phyloP scores from a whole-genome alignment of 2,329 filamentous ascomycete species.

The Calcarisporium arbuscula region DNA sequence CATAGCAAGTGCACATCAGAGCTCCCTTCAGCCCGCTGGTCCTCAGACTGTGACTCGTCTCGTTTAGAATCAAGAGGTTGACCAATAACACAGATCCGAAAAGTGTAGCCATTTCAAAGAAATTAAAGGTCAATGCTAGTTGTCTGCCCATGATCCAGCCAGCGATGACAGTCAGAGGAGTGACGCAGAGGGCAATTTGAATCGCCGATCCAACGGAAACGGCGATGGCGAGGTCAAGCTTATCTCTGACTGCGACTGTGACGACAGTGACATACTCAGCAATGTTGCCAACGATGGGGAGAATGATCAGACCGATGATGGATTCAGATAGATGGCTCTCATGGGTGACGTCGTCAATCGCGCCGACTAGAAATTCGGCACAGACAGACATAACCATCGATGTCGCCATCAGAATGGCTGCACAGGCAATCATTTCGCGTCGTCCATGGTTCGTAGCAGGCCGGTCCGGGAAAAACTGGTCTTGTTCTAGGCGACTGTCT shows the following conservation, averaged over 20 bases:
- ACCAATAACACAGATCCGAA: slow-evolving; percentile 66
- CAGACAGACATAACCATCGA: slow-evolving; percentile 53
- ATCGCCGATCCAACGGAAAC: slow-evolving; percentile 55
- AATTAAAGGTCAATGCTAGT: slow-evolving; percentile 64
- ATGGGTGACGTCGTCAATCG: slow-evolving; percentile 50
- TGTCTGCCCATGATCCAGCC: slow-evolving; percentile 51
- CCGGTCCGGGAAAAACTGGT: slow-evolving; percentile 12
- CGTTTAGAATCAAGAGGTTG: slow-evolving; percentile 69
- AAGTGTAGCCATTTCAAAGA: slow-evolving; percentile 69
- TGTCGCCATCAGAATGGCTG: slow-evolving; percentile 45
- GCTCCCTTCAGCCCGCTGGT: slow-evolving; percentile 47
- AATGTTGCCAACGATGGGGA: slow-evolving; percentile 57
- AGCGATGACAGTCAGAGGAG: slow-evolving; percentile 52
- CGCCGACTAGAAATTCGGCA: slow-evolving; percentile 55
- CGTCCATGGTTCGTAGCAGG: too few species aligned
- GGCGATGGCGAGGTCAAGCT: slow-evolving; percentile 56
- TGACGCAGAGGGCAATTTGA: slow-evolving; percentile 56
- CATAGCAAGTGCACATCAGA: slow-evolving; percentile 46
- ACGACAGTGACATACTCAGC: slow-evolving; percentile 59
- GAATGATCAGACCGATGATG: slow-evolving; percentile 54
- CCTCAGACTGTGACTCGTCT: slow-evolving; percentile 57
- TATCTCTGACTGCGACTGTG: slow-evolving; percentile 52
- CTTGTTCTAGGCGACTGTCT: slow-evolving; percentile 8
- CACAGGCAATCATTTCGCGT: slow-evolving; percentile 39
- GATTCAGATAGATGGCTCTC: slow-evolving; percentile 44